Conservation (phyloP, 495 filamentous ascomycete species). For the Talaromyces ruber region DNA sequence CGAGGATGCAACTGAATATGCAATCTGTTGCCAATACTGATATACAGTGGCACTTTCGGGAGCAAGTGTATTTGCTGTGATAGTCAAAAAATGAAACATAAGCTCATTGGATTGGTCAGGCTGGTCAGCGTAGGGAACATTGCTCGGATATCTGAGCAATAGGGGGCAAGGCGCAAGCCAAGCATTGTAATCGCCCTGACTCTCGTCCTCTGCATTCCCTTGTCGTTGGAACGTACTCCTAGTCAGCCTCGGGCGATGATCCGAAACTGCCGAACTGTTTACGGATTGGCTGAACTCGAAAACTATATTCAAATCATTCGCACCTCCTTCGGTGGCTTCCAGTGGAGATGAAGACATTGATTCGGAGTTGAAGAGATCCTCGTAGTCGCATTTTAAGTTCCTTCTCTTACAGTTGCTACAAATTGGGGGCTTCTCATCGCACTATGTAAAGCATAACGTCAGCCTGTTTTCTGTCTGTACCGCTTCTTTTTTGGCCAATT, state of each 20-base stretch:
- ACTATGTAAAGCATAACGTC: background rate
- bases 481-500: background rate
- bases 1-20: background rate
- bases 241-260: background rate
- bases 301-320: constrained; percentile 3
- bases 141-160: background rate
- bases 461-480: background rate
- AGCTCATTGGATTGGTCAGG: constrained; percentile 1
- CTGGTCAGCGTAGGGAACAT: background rate
- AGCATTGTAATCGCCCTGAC: background rate
- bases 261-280: background rate
- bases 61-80: background rate
- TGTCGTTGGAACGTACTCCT: background rate
- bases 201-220: background rate
- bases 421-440: constrained; percentile 1
- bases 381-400: constrained; percentile 6
- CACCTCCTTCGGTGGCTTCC: background rate
- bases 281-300: constrained; percentile 4
- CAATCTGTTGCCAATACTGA: constrained; percentile 4
- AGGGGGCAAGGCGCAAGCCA: background rate
- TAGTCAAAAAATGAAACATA: constrained; percentile 3
- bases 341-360: background rate
- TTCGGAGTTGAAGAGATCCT: background rate
- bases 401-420: constrained; percentile 5
- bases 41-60: background rate